Conservation (phyloP, 306 rosid species). For the Cicer arietinum region DNA sequence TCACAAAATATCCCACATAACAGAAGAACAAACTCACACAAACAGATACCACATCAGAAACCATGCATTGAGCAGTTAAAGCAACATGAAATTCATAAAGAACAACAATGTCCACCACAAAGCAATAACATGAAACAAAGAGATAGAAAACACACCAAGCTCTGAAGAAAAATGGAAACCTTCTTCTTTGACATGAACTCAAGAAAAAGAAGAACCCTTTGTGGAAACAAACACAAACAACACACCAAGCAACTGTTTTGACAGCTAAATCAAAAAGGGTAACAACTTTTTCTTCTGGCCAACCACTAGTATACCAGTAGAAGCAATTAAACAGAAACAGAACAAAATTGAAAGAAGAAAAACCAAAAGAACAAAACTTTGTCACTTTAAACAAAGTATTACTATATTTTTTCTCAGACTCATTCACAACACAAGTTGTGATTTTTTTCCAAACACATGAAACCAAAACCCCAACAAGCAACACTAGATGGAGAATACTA, state of each 20-base stretch:
- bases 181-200: constrained; percentile 36
- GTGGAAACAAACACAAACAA: constrained; percentile 40
- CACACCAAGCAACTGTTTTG: constrained; percentile 52
- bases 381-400: constrained; percentile 22
- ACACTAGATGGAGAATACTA: constrained; percentile 38
- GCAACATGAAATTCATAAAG: constrained; percentile 24
- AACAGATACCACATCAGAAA: constrained; percentile 52
- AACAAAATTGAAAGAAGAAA: constrained; percentile 43
- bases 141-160: constrained; percentile 55
- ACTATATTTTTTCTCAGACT: constrained; percentile 30
- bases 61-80: constrained; percentile 36
- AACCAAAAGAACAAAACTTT: constrained; percentile 44
- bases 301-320: constrained; percentile 45
- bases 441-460: constrained; percentile 42
- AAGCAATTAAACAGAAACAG: constrained; percentile 40
- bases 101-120: constrained; percentile 46
- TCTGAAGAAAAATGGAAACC: constrained; percentile 48
- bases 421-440: not conserved
- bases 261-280: constrained; percentile 53
- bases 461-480: constrained; percentile 37
- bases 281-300: constrained; percentile 48
- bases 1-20: constrained; percentile 46
- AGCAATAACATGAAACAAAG: constrained; percentile 44
- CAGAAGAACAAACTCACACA: constrained; percentile 49
- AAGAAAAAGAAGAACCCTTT: constrained; percentile 38